Base-by-base conservation (phyloP, 306 rosid species). In the Urtica urens region DNA sequence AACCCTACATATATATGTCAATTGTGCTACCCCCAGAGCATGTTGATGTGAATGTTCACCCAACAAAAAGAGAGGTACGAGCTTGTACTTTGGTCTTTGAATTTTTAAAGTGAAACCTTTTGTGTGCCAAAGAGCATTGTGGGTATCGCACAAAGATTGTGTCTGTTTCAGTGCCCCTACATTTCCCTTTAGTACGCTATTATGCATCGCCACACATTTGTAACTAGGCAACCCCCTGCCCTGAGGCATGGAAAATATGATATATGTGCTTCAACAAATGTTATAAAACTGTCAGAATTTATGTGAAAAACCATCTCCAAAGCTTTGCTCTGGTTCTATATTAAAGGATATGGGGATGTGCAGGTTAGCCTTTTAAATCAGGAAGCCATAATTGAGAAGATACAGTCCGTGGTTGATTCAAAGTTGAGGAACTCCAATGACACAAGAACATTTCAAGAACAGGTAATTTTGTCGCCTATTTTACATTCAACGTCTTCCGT, bases 291-390 rank as follows among this genome's bases (percentile, higher is more conserved):
- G n/a, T n/a, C n/a, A n/a, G n/a, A n/a, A n/a, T n/a, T n/a, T n/a
- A n/a, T n/a, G n/a, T n/a, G n/a, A n/a, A n/a, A n/a, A n/a, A n/a
- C n/a, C n/a, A n/a, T n/a, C n/a, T n/a, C n/a, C n/a, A n/a, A n/a
- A n/a, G n/a, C n/a, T n/a, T n/a, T n/a, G n/a, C n/a, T n/a, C n/a
- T n/a, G n/a, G n/a, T n/a, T n/a, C n/a, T n/a, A n/a, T n/a, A n/a
- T n/a, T n/a, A n/a, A n/a, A n/a, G n/a, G n/a, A n/a, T n/a, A n/a
- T 66, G 53, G 49, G 37, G 10, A 23, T 51, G 33, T 67, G 50
- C 71, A 88, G 97, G 97, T 88, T 54, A 83, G 93, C 65, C 73
- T 88, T 65, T 62, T 88, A 65, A 83, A 78, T 53, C 97, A 88
- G 70, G 97, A 88, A 76, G 66, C 75, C 57, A 72, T 88, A 59